Base-by-base conservation (phyloP, 768 basidiomycete species). In the Amanita phalloides region DNA sequence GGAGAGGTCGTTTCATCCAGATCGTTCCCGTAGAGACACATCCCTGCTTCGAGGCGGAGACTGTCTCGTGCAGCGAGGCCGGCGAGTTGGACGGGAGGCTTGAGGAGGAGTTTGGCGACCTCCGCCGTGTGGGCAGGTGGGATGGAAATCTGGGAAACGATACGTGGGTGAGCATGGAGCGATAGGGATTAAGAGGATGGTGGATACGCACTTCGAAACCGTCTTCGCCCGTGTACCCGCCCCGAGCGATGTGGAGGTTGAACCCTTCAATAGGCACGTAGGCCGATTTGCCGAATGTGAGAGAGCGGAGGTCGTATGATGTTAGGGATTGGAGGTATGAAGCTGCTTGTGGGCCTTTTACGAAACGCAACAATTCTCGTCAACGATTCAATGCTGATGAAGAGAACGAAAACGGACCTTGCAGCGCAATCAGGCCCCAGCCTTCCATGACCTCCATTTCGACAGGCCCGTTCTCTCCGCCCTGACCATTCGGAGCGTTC, bases 201-300 rank as follows among this genome's bases (percentile, higher is more conserved):
- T 20, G 30, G 1, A 47, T 55, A 56, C 33, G 53, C 23, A 83
- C 92, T 76, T 99, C 96, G 58, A 99, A 98, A 0, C 96, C 96
- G 66, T 99, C 96, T 68, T 99, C 96, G 9, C 96, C 96, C 0
- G 96, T 98, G 68, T 99, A 99, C 4, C 96, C 96, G 26, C 92
- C 90, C 13, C 96, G 82, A 6, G 92, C 88, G 28, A 98, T 80
- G 62, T 98, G 92, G 33, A 90, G 76, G 61, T 82, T 83, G 58
- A 82, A 79, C 3, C 82, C 84, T 53, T 84, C 84, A 38, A 96
- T 75, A 0, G 86, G 80, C 7, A 90, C 76, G 62, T 81, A 91
- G 0, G 86, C 84, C 17, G 88, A 85, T 55, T 79, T 83, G 36
- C 93, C 92, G 60, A 99, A 97, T 25, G 84, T 86, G 46, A 98